Evolutionary conservation across 2,329 filamentous ascomycete genomes (phyloP).

Genomic region (Colletotrichum coccodes): DNA sequence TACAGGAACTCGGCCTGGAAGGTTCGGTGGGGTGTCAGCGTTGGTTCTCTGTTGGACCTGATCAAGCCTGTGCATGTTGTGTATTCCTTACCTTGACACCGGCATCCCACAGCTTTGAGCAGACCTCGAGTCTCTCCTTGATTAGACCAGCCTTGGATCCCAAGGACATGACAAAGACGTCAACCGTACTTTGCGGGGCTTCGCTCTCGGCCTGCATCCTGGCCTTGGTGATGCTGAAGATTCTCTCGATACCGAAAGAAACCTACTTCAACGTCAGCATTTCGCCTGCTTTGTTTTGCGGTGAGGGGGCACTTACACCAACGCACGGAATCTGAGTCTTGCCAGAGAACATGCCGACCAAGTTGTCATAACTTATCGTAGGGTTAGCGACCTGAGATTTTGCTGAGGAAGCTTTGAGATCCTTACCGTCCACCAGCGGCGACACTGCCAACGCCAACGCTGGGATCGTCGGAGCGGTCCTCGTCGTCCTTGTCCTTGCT

Average conservation of each 20-base stretch:
- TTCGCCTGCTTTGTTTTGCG: background rate
- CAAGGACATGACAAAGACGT: conserved; percentile 96
- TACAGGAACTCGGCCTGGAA: conserved; percentile 81
- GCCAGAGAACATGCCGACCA: conserved; percentile 93
- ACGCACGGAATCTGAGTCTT: conserved; percentile 90
- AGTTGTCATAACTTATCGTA: conserved; percentile 89
- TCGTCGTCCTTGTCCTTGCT: conserved; percentile 64
- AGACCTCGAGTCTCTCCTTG: conserved; percentile 85
- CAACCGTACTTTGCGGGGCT: conserved; percentile 70
- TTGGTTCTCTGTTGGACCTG: background rate
- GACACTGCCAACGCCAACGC: conserved; percentile 85
- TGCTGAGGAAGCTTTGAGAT: conserved; percentile 41
- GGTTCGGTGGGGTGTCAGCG: background rate
- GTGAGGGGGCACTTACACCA: conserved; percentile 52
- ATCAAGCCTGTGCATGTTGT: background rate
- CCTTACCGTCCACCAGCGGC: conserved; percentile 75
- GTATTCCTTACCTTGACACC: conserved; percentile 77
- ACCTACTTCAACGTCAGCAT: conserved; percentile 59
- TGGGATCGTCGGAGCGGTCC: conserved; percentile 82
- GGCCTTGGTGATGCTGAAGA: conserved; percentile 89
- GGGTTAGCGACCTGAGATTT: conserved; percentile 2
- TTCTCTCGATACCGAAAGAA: conserved; percentile 94
- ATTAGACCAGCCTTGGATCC: conserved; percentile 85
- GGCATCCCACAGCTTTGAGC: conserved; percentile 82
- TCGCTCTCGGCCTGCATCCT: conserved; percentile 71